Conservation (phyloP, 192 early-diverging fungal genomes). For the Coemansia sp. region DNA sequence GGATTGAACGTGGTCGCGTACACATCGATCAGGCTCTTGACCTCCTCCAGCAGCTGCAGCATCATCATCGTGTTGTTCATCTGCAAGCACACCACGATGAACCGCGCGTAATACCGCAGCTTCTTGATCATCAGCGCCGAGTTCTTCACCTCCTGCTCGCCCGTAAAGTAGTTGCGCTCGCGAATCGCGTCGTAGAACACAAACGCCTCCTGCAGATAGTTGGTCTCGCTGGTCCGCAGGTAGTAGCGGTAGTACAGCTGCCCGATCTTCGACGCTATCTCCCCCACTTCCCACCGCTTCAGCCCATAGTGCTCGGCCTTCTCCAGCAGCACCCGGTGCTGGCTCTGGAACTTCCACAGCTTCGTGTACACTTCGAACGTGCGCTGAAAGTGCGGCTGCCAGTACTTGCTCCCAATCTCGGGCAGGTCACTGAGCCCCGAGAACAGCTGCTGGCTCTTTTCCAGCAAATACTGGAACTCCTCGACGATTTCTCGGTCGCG, state of each 20-base stretch:
- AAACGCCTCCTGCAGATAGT: slow-evolving; percentile 90
- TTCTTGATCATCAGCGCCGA: slow-evolving; percentile 94
- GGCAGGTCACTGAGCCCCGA: slow-evolving; percentile 67
- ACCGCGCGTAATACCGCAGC: slow-evolving; percentile 94
- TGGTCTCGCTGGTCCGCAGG: slow-evolving; percentile 92
- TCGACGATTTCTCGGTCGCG: slow-evolving; percentile 57
- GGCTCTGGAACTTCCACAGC: slow-evolving; percentile 95
- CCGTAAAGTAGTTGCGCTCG: slow-evolving; percentile 90
- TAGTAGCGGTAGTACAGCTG: slow-evolving; percentile 84
- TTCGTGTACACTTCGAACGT: slow-evolving; percentile 98
- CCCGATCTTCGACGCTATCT: slow-evolving; percentile 97
- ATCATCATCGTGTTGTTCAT: slow-evolving; percentile 76
- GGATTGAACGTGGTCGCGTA: slow-evolving; percentile 85
- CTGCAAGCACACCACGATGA: slow-evolving; percentile 77
- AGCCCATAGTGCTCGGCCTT: slow-evolving; percentile 86
- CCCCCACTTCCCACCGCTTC: slow-evolving; percentile 97
- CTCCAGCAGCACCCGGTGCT: slow-evolving; percentile 80
- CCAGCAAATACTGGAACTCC: slow-evolving; percentile 92
- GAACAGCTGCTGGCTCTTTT: slow-evolving; percentile 96
- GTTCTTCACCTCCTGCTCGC: slow-evolving; percentile 88
- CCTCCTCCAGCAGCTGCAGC: slow-evolving; percentile 76
- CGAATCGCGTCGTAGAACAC: slow-evolving; percentile 96
- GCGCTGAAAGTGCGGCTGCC: slow-evolving; percentile 90
- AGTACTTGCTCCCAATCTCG: slow-evolving; percentile 54
- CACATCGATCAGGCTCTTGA: slow-evolving; percentile 80